phyloP scores from a whole-genome alignment of 2,329 filamentous ascomycete species.

The Pyrenophora seminiperda region DNA sequence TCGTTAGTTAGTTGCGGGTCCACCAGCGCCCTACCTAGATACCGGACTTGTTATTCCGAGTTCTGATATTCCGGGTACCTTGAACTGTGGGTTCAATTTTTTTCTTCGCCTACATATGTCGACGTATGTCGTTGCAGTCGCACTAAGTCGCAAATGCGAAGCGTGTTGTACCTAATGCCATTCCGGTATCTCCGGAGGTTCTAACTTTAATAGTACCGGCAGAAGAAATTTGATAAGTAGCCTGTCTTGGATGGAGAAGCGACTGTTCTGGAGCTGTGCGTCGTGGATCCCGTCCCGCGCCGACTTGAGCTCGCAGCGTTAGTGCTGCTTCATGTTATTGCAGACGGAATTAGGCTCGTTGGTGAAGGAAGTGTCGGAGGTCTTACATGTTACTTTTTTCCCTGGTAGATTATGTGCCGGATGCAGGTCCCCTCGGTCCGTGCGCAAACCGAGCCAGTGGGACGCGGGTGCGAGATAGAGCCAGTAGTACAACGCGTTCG shows the following conservation, averaged over 20 bases:
- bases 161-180: slow-evolving; percentile 6
- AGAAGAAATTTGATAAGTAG: slow-evolving; percentile 7
- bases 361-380: not conserved
- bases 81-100: not conserved
- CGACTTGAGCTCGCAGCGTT: not conserved
- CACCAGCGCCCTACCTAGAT: not conserved
- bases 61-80: not conserved
- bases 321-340: slow-evolving; percentile 9
- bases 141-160: slow-evolving; percentile 4
- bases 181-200: slow-evolving; percentile 17
- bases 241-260: slow-evolving; percentile 9
- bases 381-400: slow-evolving; percentile 2
- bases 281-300: slow-evolving; percentile 3
- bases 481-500: slow-evolving; percentile 17
- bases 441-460: slow-evolving; percentile 19
- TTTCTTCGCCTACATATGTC: slow-evolving; percentile 9
- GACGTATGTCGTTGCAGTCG: not conserved
- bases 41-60: not conserved
- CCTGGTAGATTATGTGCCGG: slow-evolving; percentile 15
- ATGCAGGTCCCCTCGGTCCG: slow-evolving; percentile 27
- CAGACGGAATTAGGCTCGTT: slow-evolving; percentile 2
- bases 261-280: slow-evolving; percentile 2
- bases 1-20: not conserved
- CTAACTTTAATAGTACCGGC: slow-evolving; percentile 14
- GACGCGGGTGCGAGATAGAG: not conserved